These are phyloP conservation scores for Pseudogymnoascus sp. DNA, from an alignment of 2,329 filamentous ascomycete species.

Conservation along the genomic window DNA sequence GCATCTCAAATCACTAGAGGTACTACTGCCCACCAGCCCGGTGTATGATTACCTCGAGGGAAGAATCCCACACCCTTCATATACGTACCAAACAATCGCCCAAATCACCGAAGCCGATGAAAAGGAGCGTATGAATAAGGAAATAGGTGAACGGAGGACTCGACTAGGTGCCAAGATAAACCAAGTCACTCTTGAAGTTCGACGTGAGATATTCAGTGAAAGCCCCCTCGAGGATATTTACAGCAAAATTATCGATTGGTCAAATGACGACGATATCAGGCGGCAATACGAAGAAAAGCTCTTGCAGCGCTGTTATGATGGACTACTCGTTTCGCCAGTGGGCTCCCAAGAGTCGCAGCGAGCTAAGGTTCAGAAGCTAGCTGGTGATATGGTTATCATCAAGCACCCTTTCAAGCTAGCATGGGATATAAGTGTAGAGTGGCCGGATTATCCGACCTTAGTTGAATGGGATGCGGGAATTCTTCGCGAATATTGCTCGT, in stretches of 20 bases:
- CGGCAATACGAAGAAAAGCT: slow-evolving; percentile 87
- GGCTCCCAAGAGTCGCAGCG: slow-evolving; percentile 54
- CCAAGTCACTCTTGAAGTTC: slow-evolving; percentile 80
- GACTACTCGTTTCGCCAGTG: slow-evolving; percentile 58
- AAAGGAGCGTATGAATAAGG: slow-evolving; percentile 77
- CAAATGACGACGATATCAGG: slow-evolving; percentile 73
- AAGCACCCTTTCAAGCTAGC: slow-evolving; percentile 83
- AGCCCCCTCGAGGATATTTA: slow-evolving; percentile 79
- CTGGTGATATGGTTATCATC: slow-evolving; percentile 91
- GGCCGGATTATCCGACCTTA: slow-evolving; percentile 70
- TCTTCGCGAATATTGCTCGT: slow-evolving; percentile 70
- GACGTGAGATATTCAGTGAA: slow-evolving; percentile 67
- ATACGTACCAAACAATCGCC: slow-evolving; percentile 74
- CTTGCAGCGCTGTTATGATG: slow-evolving; percentile 71
- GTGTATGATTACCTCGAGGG: slow-evolving; percentile 80
- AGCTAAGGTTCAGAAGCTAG: slow-evolving; percentile 64
- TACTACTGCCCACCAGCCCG: slow-evolving; percentile 71
- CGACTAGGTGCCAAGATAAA: slow-evolving; percentile 75
- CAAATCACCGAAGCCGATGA: slow-evolving; percentile 81
- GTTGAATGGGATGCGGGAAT: slow-evolving; percentile 69
- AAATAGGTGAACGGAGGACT: slow-evolving; percentile 83
- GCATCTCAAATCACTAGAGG: slow-evolving; percentile 65
- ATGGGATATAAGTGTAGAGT: slow-evolving; percentile 87
- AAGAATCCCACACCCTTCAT: slow-evolving; percentile 67
- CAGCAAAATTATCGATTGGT: slow-evolving; percentile 81